Percentiles rank a stretch among this genome's conserved stretches.
Evolutionary conservation across 164 flowering plant species (phyloP).

Genomic region (Euptelea pleiosperma): DNA sequence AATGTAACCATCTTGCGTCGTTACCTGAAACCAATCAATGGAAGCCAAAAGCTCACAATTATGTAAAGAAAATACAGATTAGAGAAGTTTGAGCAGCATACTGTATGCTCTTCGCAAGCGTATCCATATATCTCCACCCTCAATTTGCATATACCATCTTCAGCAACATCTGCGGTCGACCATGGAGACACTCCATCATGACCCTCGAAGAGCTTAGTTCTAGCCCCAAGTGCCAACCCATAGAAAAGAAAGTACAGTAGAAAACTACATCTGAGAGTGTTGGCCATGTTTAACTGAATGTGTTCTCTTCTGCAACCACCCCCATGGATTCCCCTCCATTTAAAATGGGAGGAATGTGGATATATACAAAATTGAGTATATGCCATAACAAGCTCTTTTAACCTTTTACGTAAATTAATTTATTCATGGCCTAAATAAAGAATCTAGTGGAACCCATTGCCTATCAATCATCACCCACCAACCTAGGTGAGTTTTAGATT

Average conservation of each 20-base stretch:
- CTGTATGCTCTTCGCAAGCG: constrained; percentile 60
- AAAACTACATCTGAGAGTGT: constrained; percentile 10
- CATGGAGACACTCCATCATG: constrained; percentile 6
- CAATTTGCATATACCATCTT: constrained; percentile 50
- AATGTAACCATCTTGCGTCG: constrained; percentile 73
- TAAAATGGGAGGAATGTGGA: constrained; percentile 15
- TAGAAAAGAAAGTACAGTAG: constrained; percentile 23
- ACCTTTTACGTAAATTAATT: not conserved
- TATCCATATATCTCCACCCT: constrained; percentile 54
- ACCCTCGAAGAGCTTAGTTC: constrained; percentile 18
- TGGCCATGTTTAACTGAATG: constrained; percentile 19
- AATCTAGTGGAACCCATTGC: constrained; percentile 9
- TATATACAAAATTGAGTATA: constrained; percentile 16
- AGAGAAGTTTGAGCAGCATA: constrained; percentile 12
- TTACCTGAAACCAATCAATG: constrained; percentile 41
- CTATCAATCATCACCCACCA: constrained; percentile 10
- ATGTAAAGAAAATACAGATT: not conserved
- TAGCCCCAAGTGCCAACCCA: constrained; percentile 27
- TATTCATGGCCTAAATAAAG: constrained; percentile 2
- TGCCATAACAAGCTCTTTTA: constrained; percentile 2
- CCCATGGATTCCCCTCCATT: constrained; percentile 12
- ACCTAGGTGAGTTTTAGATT: constrained; percentile 5
- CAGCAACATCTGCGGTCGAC: constrained; percentile 14
- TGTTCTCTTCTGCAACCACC: constrained; percentile 3
- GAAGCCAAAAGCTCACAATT: not conserved